Conservation (phyloP, 805 yeast species). For the Cyberlindnera mississippiensis region DNA sequence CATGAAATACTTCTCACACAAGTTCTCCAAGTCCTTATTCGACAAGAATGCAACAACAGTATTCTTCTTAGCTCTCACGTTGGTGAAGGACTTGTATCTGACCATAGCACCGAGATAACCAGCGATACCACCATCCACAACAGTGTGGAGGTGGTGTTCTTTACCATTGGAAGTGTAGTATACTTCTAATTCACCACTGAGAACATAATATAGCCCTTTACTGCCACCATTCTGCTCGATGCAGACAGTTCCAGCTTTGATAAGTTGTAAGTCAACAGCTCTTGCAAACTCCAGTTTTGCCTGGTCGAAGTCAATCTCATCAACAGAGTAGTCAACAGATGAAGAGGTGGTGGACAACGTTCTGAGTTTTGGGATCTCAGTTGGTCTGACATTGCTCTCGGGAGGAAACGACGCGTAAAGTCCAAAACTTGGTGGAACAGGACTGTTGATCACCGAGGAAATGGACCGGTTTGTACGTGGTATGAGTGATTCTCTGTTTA, state of each 20-base stretch:
- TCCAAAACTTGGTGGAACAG: conserved; percentile 15
- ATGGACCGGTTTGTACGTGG: conserved; percentile 21
- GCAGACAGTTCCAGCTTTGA: conserved; percentile 50
- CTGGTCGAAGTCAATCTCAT: conserved; percentile 40
- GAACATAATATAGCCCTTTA: conserved; percentile 75
- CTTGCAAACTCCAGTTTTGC: conserved; percentile 58
- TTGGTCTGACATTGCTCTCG: not conserved
- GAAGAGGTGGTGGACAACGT: conserved; percentile 6
- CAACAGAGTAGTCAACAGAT: conserved; percentile 14
- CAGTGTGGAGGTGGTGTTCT: conserved; percentile 49
- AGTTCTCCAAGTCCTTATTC: conserved; percentile 52
- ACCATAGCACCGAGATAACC: conserved; percentile 82
- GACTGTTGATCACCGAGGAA: conserved; percentile 18
- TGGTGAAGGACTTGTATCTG: conserved; percentile 75
- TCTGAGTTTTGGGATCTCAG: conserved; percentile 2
- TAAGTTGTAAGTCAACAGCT: conserved; percentile 50
- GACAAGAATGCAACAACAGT: conserved; percentile 71
- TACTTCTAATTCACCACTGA: conserved; percentile 75
- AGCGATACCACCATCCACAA: conserved; percentile 75
- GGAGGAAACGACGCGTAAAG: conserved; percentile 12
- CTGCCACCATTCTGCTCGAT: conserved; percentile 62
- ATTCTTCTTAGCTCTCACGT: conserved; percentile 57
- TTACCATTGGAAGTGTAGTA: conserved; percentile 35
- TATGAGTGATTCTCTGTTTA: conserved; percentile 39
- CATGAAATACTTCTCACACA: conserved; percentile 73